Conservation (phyloP, 106 monocot species). For the Triglochin maritima region DNA sequence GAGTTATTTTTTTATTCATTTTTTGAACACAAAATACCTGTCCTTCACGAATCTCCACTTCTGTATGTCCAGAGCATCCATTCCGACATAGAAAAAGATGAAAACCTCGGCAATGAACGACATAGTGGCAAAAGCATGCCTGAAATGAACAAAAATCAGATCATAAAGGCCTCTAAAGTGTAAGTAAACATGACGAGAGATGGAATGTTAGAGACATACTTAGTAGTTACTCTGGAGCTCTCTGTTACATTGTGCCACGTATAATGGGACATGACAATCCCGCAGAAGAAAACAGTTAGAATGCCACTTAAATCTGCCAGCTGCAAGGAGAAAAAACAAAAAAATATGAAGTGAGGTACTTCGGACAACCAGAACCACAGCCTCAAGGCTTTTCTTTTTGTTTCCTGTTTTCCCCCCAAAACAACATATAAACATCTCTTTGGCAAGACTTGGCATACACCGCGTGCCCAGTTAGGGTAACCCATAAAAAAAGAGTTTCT, state of each 20-base stretch:
- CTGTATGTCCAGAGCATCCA: conserved; percentile 98
- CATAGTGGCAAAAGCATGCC: conserved; percentile 93
- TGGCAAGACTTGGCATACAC: too few species aligned
- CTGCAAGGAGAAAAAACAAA: conserved; percentile 22
- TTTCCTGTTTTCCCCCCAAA: background rate
- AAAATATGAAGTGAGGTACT: too few species aligned
- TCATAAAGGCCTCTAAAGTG: background rate
- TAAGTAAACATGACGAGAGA: background rate
- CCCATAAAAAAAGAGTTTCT: background rate
- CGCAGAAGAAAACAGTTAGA: conserved; percentile 96
- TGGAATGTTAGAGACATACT: conserved; percentile 29
- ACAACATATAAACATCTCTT: conserved; percentile 1
- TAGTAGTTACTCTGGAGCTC: conserved; percentile 94
- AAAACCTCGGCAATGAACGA: conserved; percentile 95
- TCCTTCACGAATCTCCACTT: conserved; percentile 83
- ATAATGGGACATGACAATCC: conserved; percentile 98
- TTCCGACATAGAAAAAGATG: conserved; percentile 96
- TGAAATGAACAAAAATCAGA: conserved; percentile 18
- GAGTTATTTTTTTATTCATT: background rate
- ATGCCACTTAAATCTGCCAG: conserved; percentile 82
- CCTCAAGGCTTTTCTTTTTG: too few species aligned
- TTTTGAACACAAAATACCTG: conserved; percentile 31
- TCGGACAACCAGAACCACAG: too few species aligned
- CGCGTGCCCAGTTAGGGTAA: too few species aligned
- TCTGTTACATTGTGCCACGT: conserved; percentile 99